Evolutionary conservation across 2,329 filamentous ascomycete species (phyloP), one percentile per base, ranked within the genome.

Genomic region (Aschersonia sp.): DNA sequence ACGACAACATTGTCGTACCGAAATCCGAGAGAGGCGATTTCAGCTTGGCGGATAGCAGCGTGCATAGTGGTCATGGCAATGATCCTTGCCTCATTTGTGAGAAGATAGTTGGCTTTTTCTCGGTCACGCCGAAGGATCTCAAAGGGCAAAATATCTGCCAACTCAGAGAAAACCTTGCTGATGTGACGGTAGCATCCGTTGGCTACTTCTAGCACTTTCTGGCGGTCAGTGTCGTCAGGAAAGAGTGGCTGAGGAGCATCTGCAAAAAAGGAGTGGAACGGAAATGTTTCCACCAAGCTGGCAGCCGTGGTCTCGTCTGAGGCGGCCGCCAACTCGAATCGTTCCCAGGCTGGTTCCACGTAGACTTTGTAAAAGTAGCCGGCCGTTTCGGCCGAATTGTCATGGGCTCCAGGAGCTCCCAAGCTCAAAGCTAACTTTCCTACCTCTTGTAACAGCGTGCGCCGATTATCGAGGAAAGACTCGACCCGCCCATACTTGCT

Each of bases 41-140:
- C 90, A 53, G 87, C 81, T 52, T 90, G 76, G 51, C 88, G 81
- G 76, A 98, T 98, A 1, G 92, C 92, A 5, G 92, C 94, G 63
- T 98, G 92, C 0, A 94, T 98, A 4, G 89, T 94, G 14, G 92
- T 98, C 94, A 98, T 98, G 49, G 92, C 94, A 54, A 98, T 83
- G 52, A 98, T 92, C 37, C 92, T 83, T n/a, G 94, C 94, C 65
- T 97, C 90, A 58, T 88, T 96, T 5, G 88, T 84, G 35, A 98
- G 76, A 5, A 98, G 78, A 59, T 98, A 98, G 63, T 97, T 97
- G 46, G 89, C 85, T 68, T 94, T 96, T 62, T 98, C 92, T 37
- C 85, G 81, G 53, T 89, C 85, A 48, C 84, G 83, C 46, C 88
- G 81, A 48, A 98, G 68, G 46, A 98, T 89, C 67, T 98, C 92